phyloP scores from a whole-genome alignment of 2,329 filamentous ascomycete genomes.

The Gaeumannomyces tritici region DNA sequence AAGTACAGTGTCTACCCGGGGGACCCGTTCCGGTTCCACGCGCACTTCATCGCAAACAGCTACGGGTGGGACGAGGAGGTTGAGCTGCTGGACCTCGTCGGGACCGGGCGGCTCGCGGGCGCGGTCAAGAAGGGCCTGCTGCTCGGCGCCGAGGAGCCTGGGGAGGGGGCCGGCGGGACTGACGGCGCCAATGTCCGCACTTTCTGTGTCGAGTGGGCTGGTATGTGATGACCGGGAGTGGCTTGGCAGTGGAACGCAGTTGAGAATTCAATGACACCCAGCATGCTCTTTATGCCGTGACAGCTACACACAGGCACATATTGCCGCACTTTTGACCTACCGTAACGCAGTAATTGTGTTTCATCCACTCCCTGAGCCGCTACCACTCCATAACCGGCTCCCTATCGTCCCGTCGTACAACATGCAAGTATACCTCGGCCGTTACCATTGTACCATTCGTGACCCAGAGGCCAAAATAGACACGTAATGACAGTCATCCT shows the following conservation, averaged over 20 bases:
- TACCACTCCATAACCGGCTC: too few relatives aligned
- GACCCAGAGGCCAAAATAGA: too few relatives aligned
- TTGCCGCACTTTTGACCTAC: too few relatives aligned
- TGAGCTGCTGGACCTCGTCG: constrained; percentile 73
- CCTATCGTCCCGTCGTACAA: too few relatives aligned
- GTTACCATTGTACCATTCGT: too few relatives aligned
- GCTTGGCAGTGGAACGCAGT: not conserved
- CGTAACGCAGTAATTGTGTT: too few relatives aligned
- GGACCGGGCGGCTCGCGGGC: constrained; percentile 79
- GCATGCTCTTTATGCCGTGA: not conserved
- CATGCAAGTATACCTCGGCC: too few relatives aligned
- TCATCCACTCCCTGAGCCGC: too few relatives aligned
- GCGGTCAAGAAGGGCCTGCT: constrained; percentile 95
- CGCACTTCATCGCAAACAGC: constrained; percentile 82
- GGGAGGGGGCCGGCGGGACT: not conserved
- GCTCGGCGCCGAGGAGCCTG: constrained; percentile 57
- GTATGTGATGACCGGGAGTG: constrained; percentile 49
- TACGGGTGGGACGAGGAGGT: constrained; percentile 84
- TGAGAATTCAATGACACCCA: not conserved
- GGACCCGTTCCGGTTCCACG: constrained; percentile 89
- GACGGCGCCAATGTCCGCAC: constrained; percentile 40
- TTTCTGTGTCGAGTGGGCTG: constrained; percentile 90
- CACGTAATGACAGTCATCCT: too few relatives aligned
- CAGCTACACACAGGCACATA: too few relatives aligned
- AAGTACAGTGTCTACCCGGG: constrained; percentile 93